Base-by-base conservation (phyloP, 1,284 basidiomycete species). In the Leccinum fuscescens region DNA sequence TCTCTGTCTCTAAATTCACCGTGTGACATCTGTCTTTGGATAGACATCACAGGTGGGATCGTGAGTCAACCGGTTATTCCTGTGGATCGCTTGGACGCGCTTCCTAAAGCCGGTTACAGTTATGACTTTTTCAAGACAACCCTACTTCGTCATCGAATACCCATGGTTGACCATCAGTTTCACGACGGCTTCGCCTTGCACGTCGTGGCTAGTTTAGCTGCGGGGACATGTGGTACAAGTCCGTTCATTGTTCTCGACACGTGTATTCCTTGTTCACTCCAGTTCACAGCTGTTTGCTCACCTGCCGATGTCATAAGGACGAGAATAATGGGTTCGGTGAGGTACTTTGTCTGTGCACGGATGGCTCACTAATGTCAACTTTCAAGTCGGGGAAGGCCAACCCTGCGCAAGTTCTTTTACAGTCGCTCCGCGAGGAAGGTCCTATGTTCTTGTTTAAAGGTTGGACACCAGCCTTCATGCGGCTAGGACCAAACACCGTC, bases 171-270 rank as follows among this genome's bases (percentile, higher is more conserved):
- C 54, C 86, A 88, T 62, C 83, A 87, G 62, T 79, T 94, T 53
- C 82, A 83, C 57, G 93, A 96, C 67, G 85, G 77, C 74, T 80
- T 85, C 69, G 78, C 81, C 57, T 81, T 86, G 67, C 94, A 86
- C 71, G 82, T 82, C 17, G 78, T 84, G 27, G 79, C 87, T 3
- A 90, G 88, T 69, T 76, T 82, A 61, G 72, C 86, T 14, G 88
- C 89, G n/a, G 93, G 92, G 14, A 90, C 92, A n/a, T 84, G 94
- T 59, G 93, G 93, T 20, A 95, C 93, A 7, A 94, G 89, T 91
- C 61, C 48, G 89, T 91, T 62, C 49, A 85, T 79, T 57, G 17
- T 57, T 6, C 31, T 51, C 37, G 12, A 48, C 4, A 17, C n/a
- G 31, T 57, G 53, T 54, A 24, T 57, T 42, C 22, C 29, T 20